Evolutionary conservation across 495 filamentous ascomycete species (phyloP).

Genomic region (Penicillium crystallinum): DNA sequence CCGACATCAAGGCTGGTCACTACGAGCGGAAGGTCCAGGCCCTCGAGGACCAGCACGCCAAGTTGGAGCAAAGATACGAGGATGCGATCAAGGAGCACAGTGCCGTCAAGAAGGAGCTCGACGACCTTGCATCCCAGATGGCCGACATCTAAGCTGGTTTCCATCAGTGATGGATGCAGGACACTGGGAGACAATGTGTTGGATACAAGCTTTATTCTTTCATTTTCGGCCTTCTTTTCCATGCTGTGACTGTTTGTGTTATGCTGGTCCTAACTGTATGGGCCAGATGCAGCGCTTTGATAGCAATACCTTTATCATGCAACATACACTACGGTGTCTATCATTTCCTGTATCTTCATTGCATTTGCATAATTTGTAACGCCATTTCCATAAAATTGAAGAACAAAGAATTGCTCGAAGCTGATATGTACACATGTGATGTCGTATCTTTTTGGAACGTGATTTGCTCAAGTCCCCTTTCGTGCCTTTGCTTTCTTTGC

Average conservation of each 20-base stretch:
- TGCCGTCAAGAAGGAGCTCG: constrained; percentile 81
- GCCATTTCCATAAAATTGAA: constrained; percentile 1
- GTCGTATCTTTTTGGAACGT: neutral
- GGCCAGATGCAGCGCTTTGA: constrained; percentile 21
- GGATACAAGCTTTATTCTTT: constrained; percentile 26
- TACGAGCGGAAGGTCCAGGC: constrained; percentile 99
- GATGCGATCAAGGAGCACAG: constrained; percentile 87
- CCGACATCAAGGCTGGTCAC: constrained; percentile 98
- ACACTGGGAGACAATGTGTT: constrained; percentile 29
- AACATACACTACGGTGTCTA: constrained; percentile 14
- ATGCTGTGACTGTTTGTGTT: constrained; percentile 23
- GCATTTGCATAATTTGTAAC: neutral
- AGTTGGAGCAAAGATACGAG: constrained; percentile 96
- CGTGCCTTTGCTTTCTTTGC: constrained; percentile 42
- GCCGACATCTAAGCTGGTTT: constrained; percentile 68
- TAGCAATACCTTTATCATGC: constrained; percentile 17
- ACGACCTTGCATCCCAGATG: constrained; percentile 82
- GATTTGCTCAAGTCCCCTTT: constrained; percentile 8
- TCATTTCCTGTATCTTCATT: neutral
- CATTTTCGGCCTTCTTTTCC: constrained; percentile 25
- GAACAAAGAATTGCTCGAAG: neutral
- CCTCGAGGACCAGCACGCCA: constrained; percentile 78
- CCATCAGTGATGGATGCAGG: constrained; percentile 20
- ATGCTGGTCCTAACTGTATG: constrained; percentile 18
- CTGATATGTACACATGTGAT: constrained; percentile 13